Percentiles rank a stretch among this genome's conserved stretches.
phyloP scores from a whole-genome alignment of 2,329 filamentous ascomycete species.

The Ophiocordyceps robertsii region DNA sequence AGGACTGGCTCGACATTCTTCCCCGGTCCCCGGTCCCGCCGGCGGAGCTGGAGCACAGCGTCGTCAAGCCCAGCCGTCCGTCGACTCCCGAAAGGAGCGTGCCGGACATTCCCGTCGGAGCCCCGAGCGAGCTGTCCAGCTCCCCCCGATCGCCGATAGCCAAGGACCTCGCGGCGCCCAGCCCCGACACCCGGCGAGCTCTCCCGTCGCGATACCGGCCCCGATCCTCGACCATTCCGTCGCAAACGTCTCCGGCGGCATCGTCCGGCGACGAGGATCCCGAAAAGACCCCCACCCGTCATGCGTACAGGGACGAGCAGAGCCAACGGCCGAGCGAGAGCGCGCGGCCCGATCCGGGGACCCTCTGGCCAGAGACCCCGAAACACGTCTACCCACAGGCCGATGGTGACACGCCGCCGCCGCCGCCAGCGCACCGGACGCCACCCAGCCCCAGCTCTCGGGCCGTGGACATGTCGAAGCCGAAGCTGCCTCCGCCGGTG shows the following conservation, averaged over 20 bases:
- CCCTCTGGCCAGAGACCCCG: conserved; percentile 9
- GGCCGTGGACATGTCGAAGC: conserved; percentile 10
- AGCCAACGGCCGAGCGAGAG: conserved; percentile 20
- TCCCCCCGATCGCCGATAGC: conserved; percentile 9
- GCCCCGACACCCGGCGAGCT: conserved; percentile 11
- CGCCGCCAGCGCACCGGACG: conserved; percentile 39
- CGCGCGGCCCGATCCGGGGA: conserved; percentile 23
- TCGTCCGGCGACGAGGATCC: not conserved
- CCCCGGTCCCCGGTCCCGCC: conserved; percentile 37
- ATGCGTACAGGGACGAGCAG: conserved; percentile 12
- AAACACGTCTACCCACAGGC: not conserved
- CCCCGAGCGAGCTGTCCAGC: conserved; percentile 12
- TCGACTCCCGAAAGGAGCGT: conserved; percentile 5
- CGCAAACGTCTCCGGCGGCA: not conserved
- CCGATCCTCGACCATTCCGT: conserved; percentile 4
- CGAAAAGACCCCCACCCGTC: conserved; percentile 8
- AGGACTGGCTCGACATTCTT: conserved; percentile 81
- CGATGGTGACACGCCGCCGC: conserved; percentile 24
- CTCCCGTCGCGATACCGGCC: conserved; percentile 13
- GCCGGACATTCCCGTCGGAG: conserved; percentile 18
- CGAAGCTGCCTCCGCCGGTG: conserved; percentile 12
- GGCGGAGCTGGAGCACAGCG: conserved; percentile 18
- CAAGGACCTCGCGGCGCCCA: conserved; percentile 4
- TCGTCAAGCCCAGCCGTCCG: conserved; percentile 12
- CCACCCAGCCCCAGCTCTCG: conserved; percentile 22